A percentile compares a stretch with the other conserved stretches of the same genome.
These are phyloP conservation scores for barley (Hordeum vulgare) DNA, from an alignment of 176 grass and related monocot species.

Conservation along the genomic window DNA sequence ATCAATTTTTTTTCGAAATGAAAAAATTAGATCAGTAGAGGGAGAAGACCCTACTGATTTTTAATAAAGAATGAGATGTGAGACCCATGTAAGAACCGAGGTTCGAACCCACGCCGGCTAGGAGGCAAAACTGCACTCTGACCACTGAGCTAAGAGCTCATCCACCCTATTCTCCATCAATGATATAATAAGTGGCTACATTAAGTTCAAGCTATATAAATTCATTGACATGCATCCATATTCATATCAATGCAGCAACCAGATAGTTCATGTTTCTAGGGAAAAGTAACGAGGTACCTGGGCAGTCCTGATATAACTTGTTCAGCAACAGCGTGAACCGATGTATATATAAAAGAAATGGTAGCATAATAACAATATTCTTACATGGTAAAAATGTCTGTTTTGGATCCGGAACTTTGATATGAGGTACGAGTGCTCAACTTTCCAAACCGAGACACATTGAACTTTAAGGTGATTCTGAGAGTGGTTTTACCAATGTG, in stretches of 20 bases:
- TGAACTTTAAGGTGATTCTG: neutral
- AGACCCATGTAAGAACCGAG: too few species aligned
- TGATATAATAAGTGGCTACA: neutral
- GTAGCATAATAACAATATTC: neutral
- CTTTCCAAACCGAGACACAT: neutral
- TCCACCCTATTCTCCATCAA: neutral
- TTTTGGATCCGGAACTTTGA: neutral
- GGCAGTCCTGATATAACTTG: neutral
- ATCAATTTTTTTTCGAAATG: too few species aligned
- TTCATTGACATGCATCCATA: neutral
- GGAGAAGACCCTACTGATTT: too few species aligned
- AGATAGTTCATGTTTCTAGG: neutral
- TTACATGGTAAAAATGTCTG: neutral
- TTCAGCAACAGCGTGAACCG: neutral
- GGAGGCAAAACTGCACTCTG: too few species aligned
- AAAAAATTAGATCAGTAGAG: too few species aligned
- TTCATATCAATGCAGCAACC: neutral
- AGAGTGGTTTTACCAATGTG: neutral
- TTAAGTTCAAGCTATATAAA: neutral
- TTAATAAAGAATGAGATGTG: too few species aligned
- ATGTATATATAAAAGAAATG: neutral
- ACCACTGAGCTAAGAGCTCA: too few species aligned
- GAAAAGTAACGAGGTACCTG: neutral
- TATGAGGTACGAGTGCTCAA: neutral
- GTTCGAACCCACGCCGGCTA: too few species aligned